Conservation (phyloP, 306 rosid species). For the Chamaecrista fasciculata region DNA sequence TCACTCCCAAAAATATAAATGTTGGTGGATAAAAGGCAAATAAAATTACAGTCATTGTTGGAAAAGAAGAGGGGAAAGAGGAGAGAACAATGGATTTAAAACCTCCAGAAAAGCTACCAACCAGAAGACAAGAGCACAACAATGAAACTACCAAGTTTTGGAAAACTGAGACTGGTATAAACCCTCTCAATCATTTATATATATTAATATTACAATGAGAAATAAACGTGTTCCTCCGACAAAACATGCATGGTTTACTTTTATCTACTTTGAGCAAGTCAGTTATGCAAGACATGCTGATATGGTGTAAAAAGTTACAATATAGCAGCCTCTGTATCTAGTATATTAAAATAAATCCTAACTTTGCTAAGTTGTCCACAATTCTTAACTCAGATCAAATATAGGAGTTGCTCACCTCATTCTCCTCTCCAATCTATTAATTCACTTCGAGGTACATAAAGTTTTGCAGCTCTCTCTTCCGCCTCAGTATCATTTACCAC, state of each 20-base stretch:
- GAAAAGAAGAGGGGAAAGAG: no score
- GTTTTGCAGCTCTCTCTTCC: slow-evolving; percentile 84
- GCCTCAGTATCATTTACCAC: slow-evolving; percentile 88
- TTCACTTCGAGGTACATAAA: slow-evolving; percentile 63
- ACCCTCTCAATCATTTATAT: no score
- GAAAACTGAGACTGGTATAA: no score
- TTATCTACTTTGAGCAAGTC: slow-evolving; percentile 7
- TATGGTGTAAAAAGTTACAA: background rate
- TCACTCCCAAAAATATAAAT: background rate
- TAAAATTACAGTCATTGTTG: no score
- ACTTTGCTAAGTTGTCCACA: background rate
- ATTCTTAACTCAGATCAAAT: slow-evolving; percentile 8
- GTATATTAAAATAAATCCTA: background rate
- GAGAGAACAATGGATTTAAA: background rate
- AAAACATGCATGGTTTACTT: slow-evolving; percentile 1
- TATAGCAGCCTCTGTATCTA: background rate
- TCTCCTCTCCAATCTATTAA: slow-evolving; percentile 91
- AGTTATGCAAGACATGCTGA: background rate
- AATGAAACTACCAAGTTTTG: background rate
- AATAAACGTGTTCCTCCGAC: background rate
- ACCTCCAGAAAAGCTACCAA: background rate
- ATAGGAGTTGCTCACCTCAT: slow-evolving; percentile 47
- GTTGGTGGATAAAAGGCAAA: background rate
- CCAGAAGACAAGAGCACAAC: background rate
- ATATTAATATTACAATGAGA: background rate